Base-by-base conservation (phyloP, 2,329 filamentous ascomycete genomes). In the Botrytis tulipae region DNA sequence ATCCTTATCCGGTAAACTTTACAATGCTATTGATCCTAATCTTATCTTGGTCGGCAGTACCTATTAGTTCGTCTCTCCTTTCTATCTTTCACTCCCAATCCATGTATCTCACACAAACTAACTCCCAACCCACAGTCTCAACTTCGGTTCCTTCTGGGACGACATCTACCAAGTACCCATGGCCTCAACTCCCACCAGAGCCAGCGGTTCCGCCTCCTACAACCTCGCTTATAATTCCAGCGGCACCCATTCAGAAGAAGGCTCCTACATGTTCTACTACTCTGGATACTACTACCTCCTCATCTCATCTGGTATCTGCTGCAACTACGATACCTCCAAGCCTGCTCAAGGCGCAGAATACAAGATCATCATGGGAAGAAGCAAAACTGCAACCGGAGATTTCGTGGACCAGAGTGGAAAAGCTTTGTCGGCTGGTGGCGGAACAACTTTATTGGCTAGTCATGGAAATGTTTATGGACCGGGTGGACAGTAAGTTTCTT, bases 131-230 rank as follows among this genome's bases (percentile, higher is more conserved):
- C 25, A 32, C 18, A 71, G 70, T 73, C 82, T 90, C 79, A 88
- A 85, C 74, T 93, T 92, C 75, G 91, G 91, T 37, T 91, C 88
- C 20, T 93, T 92, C 85, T 93, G 90, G 90, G 81, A 83, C 10
- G 87, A 90, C 78, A 85, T 93, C 74, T 91, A 88, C 82, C 87
- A 89, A 78, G 87, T 88, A 1, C 79, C 83, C 51, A 85, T 92
- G 80, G 79, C 77, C 51, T 79, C 79, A 46, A 77, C 80, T 3
- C 79, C 80, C 12, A 82, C 80, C 18, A 80, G 79, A 35, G 77
- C 78, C 5, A 74, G 79, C 3, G 76, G 78, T 7, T 73, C 70
- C 14, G 74, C 79, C 1, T 79, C 85, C 0, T 82, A 84, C 73
- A 85, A 89, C 70, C 81, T 91, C 69, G 85, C 86, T 2, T 90